A percentile compares a stretch with the other conserved stretches of the same genome.
phyloP scores from a whole-genome alignment of 441 rosid species.

The Corymbia citriodora region DNA sequence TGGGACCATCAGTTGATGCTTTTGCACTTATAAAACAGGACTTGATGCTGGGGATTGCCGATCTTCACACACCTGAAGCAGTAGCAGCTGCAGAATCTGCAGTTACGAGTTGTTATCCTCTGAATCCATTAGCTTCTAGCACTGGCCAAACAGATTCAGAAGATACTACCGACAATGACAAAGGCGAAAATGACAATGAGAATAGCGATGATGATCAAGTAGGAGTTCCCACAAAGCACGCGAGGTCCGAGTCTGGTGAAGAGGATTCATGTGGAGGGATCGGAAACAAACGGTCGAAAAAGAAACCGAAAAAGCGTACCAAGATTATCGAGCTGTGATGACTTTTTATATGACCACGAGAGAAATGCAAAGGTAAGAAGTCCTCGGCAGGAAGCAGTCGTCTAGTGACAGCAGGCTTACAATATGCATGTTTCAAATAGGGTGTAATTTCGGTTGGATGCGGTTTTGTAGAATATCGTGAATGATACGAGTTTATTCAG shows the following conservation, averaged over 20 bases:
- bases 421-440: neutral
- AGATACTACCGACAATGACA: constrained; percentile 20
- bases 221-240: neutral
- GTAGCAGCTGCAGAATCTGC: constrained; percentile 75
- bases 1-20: neutral
- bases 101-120: constrained; percentile 28
- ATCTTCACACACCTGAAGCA: constrained; percentile 83
- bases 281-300: constrained; percentile 18
- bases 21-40: neutral
- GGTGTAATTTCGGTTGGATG: neutral
- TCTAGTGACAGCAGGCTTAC: neutral
- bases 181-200: neutral
- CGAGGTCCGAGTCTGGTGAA: constrained; percentile 3
- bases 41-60: constrained; percentile 38
- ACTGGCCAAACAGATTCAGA: constrained; percentile 34
- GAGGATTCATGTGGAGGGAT: constrained; percentile 5
- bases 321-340: constrained; percentile 42
- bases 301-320: constrained; percentile 12
- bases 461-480: neutral
- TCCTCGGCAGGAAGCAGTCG: neutral
- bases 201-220: neutral
- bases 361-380: neutral
- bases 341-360: neutral
- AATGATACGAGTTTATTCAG: neutral
- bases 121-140: constrained; percentile 17